Conservation (phyloP, 768 basidiomycete species). For the Leccinum imitatum region DNA sequence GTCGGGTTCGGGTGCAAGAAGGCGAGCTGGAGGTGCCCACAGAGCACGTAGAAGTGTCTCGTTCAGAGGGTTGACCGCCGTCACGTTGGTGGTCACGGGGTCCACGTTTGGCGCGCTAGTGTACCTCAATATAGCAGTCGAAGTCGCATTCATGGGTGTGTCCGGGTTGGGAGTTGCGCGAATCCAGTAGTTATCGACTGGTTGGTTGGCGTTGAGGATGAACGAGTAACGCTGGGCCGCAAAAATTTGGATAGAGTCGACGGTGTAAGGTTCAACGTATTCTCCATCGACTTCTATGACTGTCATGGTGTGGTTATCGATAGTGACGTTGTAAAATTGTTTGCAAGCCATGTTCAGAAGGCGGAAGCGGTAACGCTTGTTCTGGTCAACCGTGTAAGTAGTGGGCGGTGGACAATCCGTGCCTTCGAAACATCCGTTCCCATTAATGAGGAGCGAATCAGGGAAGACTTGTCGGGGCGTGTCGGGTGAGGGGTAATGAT, state of each 20-base stretch:
- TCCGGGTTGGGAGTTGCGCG: conserved; percentile 1
- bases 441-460: conserved; percentile 42
- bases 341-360: conserved; percentile 38
- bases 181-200: conserved; percentile 42
- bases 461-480: conserved; percentile 12
- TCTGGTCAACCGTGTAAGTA: conserved; percentile 33
- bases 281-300: conserved; percentile 46
- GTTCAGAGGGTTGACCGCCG: conserved; percentile 7
- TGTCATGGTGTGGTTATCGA: conserved; percentile 30
- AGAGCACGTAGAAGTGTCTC: conserved; percentile 22
- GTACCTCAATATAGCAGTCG: conserved; percentile 20
- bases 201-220: conserved; percentile 40
- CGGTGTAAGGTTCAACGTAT: conserved; percentile 39
- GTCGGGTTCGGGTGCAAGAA: conserved; percentile 20
- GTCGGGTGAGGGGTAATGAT: conserved; percentile 14
- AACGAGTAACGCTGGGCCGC: conserved; percentile 48
- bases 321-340: conserved; percentile 28
- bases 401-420: conserved; percentile 21
- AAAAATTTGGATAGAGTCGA: conserved; percentile 38
- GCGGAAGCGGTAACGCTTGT: conserved; percentile 41
- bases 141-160: background rate
- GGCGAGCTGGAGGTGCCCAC: conserved; percentile 6
- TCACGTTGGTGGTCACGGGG: conserved; percentile 6
- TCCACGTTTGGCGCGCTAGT: conserved; percentile 13
- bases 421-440: conserved; percentile 36